Conservation (phyloP, 176 grass and related monocot genomes). For the Saccharum officinarum region DNA sequence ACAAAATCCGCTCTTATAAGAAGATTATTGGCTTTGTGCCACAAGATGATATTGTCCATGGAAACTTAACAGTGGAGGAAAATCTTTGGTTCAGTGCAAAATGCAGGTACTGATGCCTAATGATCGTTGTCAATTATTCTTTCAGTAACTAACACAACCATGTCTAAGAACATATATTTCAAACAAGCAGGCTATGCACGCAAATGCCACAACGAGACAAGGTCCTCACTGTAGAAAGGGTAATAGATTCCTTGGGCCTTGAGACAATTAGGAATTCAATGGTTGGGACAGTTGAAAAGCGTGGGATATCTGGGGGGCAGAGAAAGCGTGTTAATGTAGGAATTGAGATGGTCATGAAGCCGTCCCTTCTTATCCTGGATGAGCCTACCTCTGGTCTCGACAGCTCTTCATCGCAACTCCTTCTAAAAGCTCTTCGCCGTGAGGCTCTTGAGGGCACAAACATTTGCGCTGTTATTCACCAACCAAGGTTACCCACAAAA, state of each 20-base stretch:
- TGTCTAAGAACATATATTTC: neutral
- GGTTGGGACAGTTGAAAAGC: constrained; percentile 91
- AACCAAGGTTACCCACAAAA: constrained; percentile 48
- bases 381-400: constrained; percentile 92
- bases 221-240: constrained; percentile 83
- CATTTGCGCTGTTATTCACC: constrained; percentile 73
- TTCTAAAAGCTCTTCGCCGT: constrained; percentile 70
- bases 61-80: constrained; percentile 91
- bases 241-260: constrained; percentile 80
- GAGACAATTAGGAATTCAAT: constrained; percentile 63
- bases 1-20: constrained; percentile 75
- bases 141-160: neutral
- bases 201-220: constrained; percentile 45
- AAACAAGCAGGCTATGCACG: constrained; percentile 47
- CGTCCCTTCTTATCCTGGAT: constrained; percentile 86
- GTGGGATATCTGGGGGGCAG: constrained; percentile 88
- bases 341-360: constrained; percentile 93
- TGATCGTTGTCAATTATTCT: neutral
- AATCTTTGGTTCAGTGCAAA: constrained; percentile 97
- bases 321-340: constrained; percentile 93
- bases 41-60: constrained; percentile 92
- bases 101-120: constrained; percentile 67
- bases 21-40: constrained; percentile 95
- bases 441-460: constrained; percentile 85
- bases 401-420: constrained; percentile 75